Base-by-base conservation (phyloP, 75 land plant species). In the Adiantum capillusveneris region DNA sequence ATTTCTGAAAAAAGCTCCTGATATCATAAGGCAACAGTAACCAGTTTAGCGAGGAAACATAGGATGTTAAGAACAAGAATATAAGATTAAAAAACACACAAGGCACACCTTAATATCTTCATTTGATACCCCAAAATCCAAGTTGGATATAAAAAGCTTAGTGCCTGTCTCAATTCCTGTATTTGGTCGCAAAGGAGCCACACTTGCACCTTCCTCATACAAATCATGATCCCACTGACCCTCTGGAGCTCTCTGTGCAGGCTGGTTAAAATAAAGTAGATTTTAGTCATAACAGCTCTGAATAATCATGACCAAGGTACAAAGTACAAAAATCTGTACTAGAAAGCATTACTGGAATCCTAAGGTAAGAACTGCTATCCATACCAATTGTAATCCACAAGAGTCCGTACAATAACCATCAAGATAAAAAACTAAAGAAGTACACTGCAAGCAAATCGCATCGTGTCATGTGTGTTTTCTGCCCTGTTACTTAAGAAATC, bases 1-100 rank as follows among this genome's bases (percentile, higher is more conserved):
- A 93, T 86, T 59, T 93, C 98, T 25, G 96, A 72, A 62, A 93
- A 93, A 17, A 93, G 83, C 62, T 93, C 98, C 98, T 93, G 87
- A 54, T 29, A 36, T 20, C 9, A 27, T 25, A 24, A n/a, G n/a
- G 27, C 9, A 29, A 26, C 26, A 5, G 9, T 3, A 46, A 6
- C 2, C 14, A 9, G 9, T 6, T 2, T 46, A 17, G 22, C 50
- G 17, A 14, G 9, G 17, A 46, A 46, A 3, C 50, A 46, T 46
- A 17, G 50, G 17, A 21, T 6, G 14, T 6, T 12, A 13, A 45
- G 44, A 2, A 44, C 24, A 1, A 26, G 41, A 68, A 37, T 18
- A 61, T 0, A 37, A 34, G 17, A 16, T 24, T 39, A 6, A 18
- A 41, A 37, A 29, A 42, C 24, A 58, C 22, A 3, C 2, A 29